These are phyloP conservation scores for Eleusine indica DNA, from an alignment of 176 grass and related monocot genomes.

Conservation along the genomic window DNA sequence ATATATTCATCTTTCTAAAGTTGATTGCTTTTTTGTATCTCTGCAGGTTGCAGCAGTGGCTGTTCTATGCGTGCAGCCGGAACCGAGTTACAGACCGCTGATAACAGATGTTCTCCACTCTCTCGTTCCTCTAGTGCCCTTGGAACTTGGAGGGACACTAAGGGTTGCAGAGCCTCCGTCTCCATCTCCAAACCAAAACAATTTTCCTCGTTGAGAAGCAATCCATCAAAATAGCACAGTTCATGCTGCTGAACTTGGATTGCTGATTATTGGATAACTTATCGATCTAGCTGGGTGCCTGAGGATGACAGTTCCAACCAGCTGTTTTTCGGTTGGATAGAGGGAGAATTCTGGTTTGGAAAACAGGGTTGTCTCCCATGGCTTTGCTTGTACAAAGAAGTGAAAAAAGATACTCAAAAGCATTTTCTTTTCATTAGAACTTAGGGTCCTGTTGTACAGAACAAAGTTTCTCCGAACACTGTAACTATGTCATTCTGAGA, in stretches of 20 bases:
- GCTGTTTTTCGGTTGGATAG: not conserved
- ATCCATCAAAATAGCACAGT: not conserved
- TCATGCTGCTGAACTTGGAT: constrained; percentile 8
- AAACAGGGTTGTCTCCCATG: constrained; percentile 19
- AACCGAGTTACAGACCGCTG: constrained; percentile 94
- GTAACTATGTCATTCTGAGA: constrained; percentile 24
- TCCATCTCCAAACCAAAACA: constrained; percentile 40
- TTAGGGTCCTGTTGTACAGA: constrained; percentile 34
- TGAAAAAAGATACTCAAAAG: not conserved
- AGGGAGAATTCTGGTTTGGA: constrained; percentile 43
- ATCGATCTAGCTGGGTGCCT: constrained; percentile 21
- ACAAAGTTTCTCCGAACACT: constrained; percentile 37
- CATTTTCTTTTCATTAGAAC: constrained; percentile 33
- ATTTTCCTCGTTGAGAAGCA: constrained; percentile 36
- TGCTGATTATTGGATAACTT: constrained; percentile 27
- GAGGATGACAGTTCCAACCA: constrained; percentile 40
- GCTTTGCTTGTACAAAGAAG: constrained; percentile 47
- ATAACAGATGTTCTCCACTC: constrained; percentile 98
- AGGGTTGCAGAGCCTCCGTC: constrained; percentile 56
- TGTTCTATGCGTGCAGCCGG: constrained; percentile 86
- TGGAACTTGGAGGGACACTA: constrained; percentile 85
- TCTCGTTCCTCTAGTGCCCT: constrained; percentile 82
- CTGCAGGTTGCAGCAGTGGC: constrained; percentile 93
- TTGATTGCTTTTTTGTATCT: not conserved
- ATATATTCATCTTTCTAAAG: constrained; percentile 12